These are phyloP conservation scores for Actinomucor elegans DNA, from an alignment of 371 early-diverging fungal species.

Conservation along the genomic window DNA sequence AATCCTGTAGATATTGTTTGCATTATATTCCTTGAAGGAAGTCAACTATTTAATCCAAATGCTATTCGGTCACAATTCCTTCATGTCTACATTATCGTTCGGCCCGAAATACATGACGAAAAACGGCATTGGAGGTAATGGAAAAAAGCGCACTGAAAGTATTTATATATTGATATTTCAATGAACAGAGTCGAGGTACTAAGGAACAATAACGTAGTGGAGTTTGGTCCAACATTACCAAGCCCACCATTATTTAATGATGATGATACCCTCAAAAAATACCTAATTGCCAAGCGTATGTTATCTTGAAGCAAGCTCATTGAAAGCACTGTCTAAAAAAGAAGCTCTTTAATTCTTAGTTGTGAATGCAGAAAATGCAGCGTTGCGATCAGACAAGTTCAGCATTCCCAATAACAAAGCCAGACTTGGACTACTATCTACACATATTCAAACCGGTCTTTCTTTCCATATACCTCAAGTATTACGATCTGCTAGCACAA, in stretches of 20 bases:
- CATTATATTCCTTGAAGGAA: slow-evolving; percentile 66
- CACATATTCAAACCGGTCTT: slow-evolving; percentile 32
- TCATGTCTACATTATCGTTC: slow-evolving; percentile 71
- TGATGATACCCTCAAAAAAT: slow-evolving; percentile 45
- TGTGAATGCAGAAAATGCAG: slow-evolving; percentile 78
- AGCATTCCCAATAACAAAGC: slow-evolving; percentile 55
- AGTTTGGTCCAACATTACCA: slow-evolving; percentile 67
- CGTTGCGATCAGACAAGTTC: slow-evolving; percentile 68
- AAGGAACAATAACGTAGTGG: slow-evolving; percentile 57
- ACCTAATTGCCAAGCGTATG: slow-evolving; percentile 56
- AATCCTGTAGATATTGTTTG: slow-evolving; percentile 66
- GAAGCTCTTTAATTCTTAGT: slow-evolving; percentile 27
- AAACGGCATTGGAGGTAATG: slow-evolving; percentile 41
- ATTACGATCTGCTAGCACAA: slow-evolving; percentile 21
- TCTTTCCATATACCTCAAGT: slow-evolving; percentile 12
- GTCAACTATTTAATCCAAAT: slow-evolving; percentile 60
- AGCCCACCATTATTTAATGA: slow-evolving; percentile 58
- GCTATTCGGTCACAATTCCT: slow-evolving; percentile 70
- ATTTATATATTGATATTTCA: background rate
- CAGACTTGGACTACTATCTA: slow-evolving; percentile 43
- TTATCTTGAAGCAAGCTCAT: too few species aligned
- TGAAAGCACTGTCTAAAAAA: too few species aligned
- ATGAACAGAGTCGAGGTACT: slow-evolving; percentile 48
- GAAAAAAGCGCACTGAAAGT: too few species aligned
- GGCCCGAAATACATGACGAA: slow-evolving; percentile 32